A percentile compares a stretch with the other conserved stretches of the same genome.
These are phyloP conservation scores for Neonectria magnoliae DNA, from an alignment of 2,329 filamentous ascomycete species.

Conservation along the genomic window DNA sequence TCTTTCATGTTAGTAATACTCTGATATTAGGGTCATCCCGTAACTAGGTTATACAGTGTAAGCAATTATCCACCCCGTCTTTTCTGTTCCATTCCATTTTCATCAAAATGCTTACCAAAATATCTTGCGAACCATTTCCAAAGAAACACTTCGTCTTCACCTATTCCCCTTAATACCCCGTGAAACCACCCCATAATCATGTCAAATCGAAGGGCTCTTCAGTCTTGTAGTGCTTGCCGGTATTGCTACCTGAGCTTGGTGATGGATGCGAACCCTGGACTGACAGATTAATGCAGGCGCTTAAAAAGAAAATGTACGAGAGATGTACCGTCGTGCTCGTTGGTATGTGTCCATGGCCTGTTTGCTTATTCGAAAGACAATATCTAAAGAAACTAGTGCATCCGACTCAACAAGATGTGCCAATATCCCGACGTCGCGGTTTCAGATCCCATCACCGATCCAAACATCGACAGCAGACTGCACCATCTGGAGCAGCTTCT, in stretches of 20 bases:
- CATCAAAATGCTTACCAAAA: too few relatives aligned
- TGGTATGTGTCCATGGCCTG: slow-evolving; percentile 12
- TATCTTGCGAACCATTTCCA: too few relatives aligned
- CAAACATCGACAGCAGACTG: not conserved
- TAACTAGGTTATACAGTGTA: too few relatives aligned
- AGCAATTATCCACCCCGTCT: too few relatives aligned
- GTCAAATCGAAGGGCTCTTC: slow-evolving; percentile 2
- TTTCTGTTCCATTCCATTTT: too few relatives aligned
- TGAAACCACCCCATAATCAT: not conserved
- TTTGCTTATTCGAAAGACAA: too few relatives aligned
- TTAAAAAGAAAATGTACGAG: slow-evolving; percentile 32
- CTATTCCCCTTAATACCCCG: too few relatives aligned
- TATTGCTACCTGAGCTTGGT: not conserved
- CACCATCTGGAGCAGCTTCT: slow-evolving; percentile 1
- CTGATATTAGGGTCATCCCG: too few relatives aligned
- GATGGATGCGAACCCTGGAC: not conserved
- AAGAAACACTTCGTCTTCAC: too few relatives aligned
- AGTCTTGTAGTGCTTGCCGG: slow-evolving; percentile 21
- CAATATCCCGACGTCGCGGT: slow-evolving; percentile 4
- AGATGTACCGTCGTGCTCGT: slow-evolving; percentile 30
- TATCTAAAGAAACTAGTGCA: not conserved
- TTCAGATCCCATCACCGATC: not conserved
- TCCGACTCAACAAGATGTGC: slow-evolving; percentile 14
- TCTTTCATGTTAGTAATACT: too few relatives aligned
- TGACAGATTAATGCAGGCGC: slow-evolving; percentile 17